phyloP scores from a whole-genome alignment of 2,329 filamentous ascomycete genomes.

The Fusarium veterinarium region DNA sequence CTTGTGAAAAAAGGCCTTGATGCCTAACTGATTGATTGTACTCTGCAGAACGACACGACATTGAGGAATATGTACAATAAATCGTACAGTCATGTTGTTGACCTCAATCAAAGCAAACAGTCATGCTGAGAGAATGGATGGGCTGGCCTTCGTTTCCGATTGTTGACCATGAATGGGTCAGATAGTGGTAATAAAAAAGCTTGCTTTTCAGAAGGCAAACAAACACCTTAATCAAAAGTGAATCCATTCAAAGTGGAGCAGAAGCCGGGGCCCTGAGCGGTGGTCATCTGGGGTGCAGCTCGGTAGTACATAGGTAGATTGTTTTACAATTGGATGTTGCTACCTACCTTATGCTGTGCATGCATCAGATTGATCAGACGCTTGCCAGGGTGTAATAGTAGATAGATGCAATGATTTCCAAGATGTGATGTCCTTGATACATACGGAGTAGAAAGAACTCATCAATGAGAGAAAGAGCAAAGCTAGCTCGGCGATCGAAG shows the following conservation, averaged over 20 bases:
- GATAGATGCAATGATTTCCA: background rate
- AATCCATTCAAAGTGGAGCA: slow-evolving; percentile 36
- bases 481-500: background rate
- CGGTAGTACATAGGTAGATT: slow-evolving; percentile 13
- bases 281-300: slow-evolving; percentile 43
- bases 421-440: background rate
- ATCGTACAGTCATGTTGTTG: background rate
- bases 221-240: slow-evolving; percentile 35
- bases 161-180: background rate
- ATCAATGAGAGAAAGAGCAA: background rate
- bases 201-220: slow-evolving; percentile 26
- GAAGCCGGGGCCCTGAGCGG: slow-evolving; percentile 18
- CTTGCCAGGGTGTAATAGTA: background rate
- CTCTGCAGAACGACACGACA: background rate
- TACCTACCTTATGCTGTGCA: slow-evolving; percentile 25
- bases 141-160: background rate
- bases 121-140: background rate
- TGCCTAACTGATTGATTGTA: slow-evolving; percentile 17
- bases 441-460: background rate
- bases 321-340: slow-evolving; percentile 14
- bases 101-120: slow-evolving; percentile 1
- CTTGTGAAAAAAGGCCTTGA: slow-evolving; percentile 1
- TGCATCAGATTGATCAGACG: background rate
- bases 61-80: background rate
- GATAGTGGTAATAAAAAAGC: slow-evolving; percentile 12